A percentile compares a stretch with the other conserved stretches of the same genome.
Evolutionary conservation across 2,329 filamentous ascomycete species (phyloP).

Genomic region (Penicillium palitans): DNA sequence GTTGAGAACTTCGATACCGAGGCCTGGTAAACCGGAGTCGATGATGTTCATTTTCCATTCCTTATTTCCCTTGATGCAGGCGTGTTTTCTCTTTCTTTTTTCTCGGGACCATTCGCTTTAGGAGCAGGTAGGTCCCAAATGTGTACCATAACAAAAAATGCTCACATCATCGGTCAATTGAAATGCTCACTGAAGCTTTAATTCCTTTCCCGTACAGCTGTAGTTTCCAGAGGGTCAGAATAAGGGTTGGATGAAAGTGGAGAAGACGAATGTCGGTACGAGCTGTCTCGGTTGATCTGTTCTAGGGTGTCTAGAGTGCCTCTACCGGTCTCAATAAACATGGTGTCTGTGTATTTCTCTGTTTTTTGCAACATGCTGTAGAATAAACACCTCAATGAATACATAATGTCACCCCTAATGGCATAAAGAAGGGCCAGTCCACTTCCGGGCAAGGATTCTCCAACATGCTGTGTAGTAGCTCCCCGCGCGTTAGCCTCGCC

Average conservation of each 20-base stretch:
- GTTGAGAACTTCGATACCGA: constrained; percentile 86
- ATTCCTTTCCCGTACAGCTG: not conserved
- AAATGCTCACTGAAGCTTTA: not conserved
- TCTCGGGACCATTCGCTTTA: constrained; percentile 6
- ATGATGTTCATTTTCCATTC: not conserved
- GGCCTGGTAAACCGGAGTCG: constrained; percentile 20
- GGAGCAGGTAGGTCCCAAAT: constrained; percentile 9
- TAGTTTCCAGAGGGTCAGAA: not conserved
- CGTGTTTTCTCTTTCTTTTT: constrained; percentile 8
- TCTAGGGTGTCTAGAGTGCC: not conserved
- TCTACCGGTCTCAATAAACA: not conserved
- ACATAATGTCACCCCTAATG: not conserved
- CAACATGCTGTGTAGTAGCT: too few species aligned
- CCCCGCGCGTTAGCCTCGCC: too few species aligned
- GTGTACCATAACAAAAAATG: constrained; percentile 15
- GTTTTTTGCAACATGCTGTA: not conserved
- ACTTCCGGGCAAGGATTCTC: not conserved
- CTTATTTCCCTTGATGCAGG: constrained; percentile 14
- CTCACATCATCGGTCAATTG: constrained; percentile 3
- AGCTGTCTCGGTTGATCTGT: not conserved
- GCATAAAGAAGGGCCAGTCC: not conserved
- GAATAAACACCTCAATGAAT: not conserved
- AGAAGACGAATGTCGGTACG: not conserved
- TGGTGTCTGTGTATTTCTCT: not conserved
- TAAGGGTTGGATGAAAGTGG: not conserved